Base-by-base conservation (phyloP, 108 stramenopile genomes). In the Ochromonas danica region DNA sequence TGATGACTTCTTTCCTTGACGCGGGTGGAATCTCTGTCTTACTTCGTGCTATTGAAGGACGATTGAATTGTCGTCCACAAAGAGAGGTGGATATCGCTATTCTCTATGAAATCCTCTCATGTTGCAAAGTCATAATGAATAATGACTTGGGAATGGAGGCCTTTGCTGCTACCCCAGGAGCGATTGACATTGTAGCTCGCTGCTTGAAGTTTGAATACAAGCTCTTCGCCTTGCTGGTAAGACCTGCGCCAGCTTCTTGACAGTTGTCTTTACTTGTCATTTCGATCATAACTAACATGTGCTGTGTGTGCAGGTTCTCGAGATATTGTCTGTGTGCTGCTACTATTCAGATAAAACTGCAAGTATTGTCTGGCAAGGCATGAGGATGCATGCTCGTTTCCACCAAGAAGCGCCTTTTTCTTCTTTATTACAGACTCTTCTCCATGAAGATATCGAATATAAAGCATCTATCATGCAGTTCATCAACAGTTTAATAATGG, bases 321-420 rank as follows among this genome's bases (percentile, higher is more conserved):
- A 75, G 31, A 60, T 75, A 33, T 36, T 75, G 40, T 75, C 72
- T 6, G 72, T 75, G 72, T 28, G 27, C 43, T 75, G 72, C 72
- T 45, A 27, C 10, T 33, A 75, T 41, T 33, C 31, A 6, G 51
- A 75, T 14, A 6, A 42, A 57, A 33, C 25, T 3, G 72, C 72
- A 10, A 41, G 6, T 3, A 41, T 42, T 10, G 51, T 75, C 6
- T 10, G 6, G 31, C 3, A 75, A 6, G 43, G 51, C 36, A 38
- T 75, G 45, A 6, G 72, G 3, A 10, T 30, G 27, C 31, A 35
- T 6, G 72, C 45, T 6, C 36, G 25, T 6, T 14, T 33, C 72
- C 3, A 60, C 31, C 40, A 41, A 17, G 72, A 75, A 60, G 45
- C 72, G 28, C 72, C 72, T 27, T 36, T 75, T 75, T 3, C 43